Conservation (phyloP, 768 basidiomycete species). For the Jaapia argillacea region DNA sequence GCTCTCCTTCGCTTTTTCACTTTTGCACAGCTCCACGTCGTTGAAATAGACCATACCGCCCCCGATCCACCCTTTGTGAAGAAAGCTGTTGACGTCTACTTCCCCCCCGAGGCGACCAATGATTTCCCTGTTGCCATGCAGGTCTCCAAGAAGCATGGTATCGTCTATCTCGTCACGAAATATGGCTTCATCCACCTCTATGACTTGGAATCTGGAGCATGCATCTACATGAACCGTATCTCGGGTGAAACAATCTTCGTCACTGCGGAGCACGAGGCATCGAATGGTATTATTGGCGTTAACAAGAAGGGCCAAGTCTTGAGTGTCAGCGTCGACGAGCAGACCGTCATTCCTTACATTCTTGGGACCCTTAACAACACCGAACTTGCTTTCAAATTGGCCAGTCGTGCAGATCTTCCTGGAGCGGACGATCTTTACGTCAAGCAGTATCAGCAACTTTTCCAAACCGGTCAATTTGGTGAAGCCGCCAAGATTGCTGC, state of each 20-base stretch:
- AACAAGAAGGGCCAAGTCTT: conserved; percentile 99
- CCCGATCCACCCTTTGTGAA: conserved; percentile 90
- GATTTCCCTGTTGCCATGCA: conserved; percentile 99
- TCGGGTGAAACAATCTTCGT: conserved; percentile 99
- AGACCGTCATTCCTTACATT: conserved; percentile 93
- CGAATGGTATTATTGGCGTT: conserved; percentile 95
- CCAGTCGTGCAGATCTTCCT: conserved; percentile 90
- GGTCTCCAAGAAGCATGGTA: conserved; percentile 93
- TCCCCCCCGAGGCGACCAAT: conserved; percentile 95
- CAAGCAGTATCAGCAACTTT: conserved; percentile 87
- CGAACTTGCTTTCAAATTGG: conserved; percentile 95
- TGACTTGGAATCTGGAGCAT: conserved; percentile 93
- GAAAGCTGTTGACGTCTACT: conserved; percentile 98
- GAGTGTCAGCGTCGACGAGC: conserved; percentile 93
- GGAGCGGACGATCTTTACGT: conserved; percentile 97
- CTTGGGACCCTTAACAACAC: conserved; percentile 91
- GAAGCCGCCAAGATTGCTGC: conserved; percentile 98
- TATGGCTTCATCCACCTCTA: conserved; percentile 99
- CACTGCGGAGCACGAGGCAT: conserved; percentile 90
- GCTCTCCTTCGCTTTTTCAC: background rate
- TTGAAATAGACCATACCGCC: conserved; percentile 94
- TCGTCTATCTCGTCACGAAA: conserved; percentile 96
- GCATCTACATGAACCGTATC: conserved; percentile 99
- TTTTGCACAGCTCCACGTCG: conserved; percentile 75
- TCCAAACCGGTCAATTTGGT: conserved; percentile 78